Base-by-base conservation (phyloP, 78 protist genomes). In the Protostelium mycophagum region DNA sequence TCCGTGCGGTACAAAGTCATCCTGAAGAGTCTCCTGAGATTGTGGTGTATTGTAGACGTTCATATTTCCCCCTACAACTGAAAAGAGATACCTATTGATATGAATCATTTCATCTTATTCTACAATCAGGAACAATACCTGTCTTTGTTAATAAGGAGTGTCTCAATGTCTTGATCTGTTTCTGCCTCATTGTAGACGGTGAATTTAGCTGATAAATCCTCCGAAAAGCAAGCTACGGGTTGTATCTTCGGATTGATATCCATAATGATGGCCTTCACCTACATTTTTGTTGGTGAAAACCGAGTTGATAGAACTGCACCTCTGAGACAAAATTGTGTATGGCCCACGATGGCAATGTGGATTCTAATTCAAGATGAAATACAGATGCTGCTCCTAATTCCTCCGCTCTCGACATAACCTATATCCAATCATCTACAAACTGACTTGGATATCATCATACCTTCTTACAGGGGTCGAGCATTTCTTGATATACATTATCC, bases 321-420 rank as follows among this genome's bases (percentile, higher is more conserved):
- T 92, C 94, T 28, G 51, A 39, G 28, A 92, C 84, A n/a, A 92
- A 92, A 36, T 90, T 39, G 63, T 89, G 87, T 38, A 92, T 92
- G 1, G 91, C 37, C 89, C 90, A 92, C 10, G 94, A 88, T 5
- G 94, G 84, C 0, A 92, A 38, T 38, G 73, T 25, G 16, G 73
- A 51, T 16, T 5, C 73, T 16, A 51, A 51, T 51, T 51, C 31
- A 51, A 51, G 73, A 16, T 51, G 73, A 16, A 51, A 51, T 5
- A 51, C 73, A 51, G 73, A 51, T 25, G 73, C 73, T 25, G 73
- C 73, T 25, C 16, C 16, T 16, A 51, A 25, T 16, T 51, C 73
- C 16, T 51, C 73, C 73, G 73, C 73, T 51, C 73, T 51, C 73
- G 5, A 16, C 16, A 51, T 25, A 25, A 51, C 73, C 73, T 51